Conservation (phyloP, 2,329 filamentous ascomycete genomes). For the Sporothrix pallida region DNA sequence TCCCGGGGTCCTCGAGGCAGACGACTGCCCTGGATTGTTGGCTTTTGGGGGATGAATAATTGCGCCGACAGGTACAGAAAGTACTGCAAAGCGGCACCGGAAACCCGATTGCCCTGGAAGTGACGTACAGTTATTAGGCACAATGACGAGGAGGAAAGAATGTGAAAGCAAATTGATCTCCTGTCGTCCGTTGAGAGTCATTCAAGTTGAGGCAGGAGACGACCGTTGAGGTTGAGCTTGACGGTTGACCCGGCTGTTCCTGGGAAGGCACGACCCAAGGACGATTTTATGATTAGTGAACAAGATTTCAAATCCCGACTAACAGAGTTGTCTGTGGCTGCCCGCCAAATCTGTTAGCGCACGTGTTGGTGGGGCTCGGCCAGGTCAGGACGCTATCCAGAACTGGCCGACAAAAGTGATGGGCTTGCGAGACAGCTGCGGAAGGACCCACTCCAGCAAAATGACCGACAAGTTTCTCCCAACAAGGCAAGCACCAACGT, state of each 20-base stretch:
- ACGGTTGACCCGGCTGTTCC: neutral
- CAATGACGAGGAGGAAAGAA: neutral
- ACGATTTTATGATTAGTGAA: slow-evolving; percentile 30
- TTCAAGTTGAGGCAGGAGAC: neutral
- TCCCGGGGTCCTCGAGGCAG: neutral
- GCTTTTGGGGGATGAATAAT: slow-evolving; percentile 3
- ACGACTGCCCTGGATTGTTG: neutral
- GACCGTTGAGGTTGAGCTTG: neutral
- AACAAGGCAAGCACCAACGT: neutral
- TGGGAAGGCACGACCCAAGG: neutral
- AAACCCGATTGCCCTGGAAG: too few species aligned
- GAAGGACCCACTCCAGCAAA: neutral
- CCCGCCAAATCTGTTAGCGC: slow-evolving; percentile 1
- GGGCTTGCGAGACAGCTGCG: neutral
- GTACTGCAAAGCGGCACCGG: neutral
- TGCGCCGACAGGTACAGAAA: neutral
- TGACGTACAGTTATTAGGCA: neutral
- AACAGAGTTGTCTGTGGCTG: neutral
- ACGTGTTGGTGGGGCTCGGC: neutral
- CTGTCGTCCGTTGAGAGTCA: slow-evolving; percentile 6
- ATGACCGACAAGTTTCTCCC: neutral
- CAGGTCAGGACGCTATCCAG: neutral
- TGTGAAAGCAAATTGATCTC: neutral
- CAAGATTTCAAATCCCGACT: slow-evolving; percentile 23
- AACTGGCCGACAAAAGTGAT: neutral